A percentile compares a stretch with the other conserved stretches of the same genome.
Evolutionary conservation across 1,139 yeast species (phyloP).

Genomic region (Scheffersomyces illinoinensis): DNA sequence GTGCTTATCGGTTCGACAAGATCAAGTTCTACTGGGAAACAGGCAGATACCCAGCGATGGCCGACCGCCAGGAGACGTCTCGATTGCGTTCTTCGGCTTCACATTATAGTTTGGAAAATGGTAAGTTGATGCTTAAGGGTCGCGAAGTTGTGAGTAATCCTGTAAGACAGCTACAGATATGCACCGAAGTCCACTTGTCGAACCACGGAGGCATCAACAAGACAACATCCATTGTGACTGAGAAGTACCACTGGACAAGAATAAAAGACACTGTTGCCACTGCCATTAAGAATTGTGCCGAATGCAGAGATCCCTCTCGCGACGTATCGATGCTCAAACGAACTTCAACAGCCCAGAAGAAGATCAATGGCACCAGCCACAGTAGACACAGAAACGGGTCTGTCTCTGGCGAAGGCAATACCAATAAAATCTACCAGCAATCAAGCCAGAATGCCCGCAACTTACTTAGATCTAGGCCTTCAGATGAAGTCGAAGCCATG

Average conservation of each 20-base stretch:
- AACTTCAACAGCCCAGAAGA: conserved; percentile 18
- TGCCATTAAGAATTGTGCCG: conserved; percentile 74
- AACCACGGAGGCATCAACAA: conserved; percentile 91
- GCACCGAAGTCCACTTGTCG: conserved; percentile 65
- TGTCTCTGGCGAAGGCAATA: neutral
- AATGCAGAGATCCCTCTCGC: conserved; percentile 56
- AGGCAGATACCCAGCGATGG: conserved; percentile 82
- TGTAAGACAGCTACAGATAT: conserved; percentile 70
- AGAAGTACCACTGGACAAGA: conserved; percentile 86
- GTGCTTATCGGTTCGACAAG: conserved; percentile 71
- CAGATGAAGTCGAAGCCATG: conserved; percentile 37
- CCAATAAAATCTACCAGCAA: conserved; percentile 6
- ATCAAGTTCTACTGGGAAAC: conserved; percentile 78
- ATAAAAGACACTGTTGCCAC: conserved; percentile 85
- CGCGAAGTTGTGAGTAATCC: conserved; percentile 82
- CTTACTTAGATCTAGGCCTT: conserved; percentile 21
- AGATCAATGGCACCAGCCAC: conserved; percentile 10
- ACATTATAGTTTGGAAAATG: conserved; percentile 70
- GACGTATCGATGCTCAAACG: conserved; percentile 34
- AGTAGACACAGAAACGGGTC: conserved; percentile 17
- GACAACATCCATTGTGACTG: conserved; percentile 76
- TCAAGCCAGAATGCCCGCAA: conserved; percentile 20
- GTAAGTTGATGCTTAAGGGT: conserved; percentile 74
- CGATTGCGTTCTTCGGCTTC: conserved; percentile 80
- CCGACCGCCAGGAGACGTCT: conserved; percentile 82